phyloP scores from a whole-genome alignment of 2,329 filamentous ascomycete genomes.

The Pseudogymnoascus sp. region DNA sequence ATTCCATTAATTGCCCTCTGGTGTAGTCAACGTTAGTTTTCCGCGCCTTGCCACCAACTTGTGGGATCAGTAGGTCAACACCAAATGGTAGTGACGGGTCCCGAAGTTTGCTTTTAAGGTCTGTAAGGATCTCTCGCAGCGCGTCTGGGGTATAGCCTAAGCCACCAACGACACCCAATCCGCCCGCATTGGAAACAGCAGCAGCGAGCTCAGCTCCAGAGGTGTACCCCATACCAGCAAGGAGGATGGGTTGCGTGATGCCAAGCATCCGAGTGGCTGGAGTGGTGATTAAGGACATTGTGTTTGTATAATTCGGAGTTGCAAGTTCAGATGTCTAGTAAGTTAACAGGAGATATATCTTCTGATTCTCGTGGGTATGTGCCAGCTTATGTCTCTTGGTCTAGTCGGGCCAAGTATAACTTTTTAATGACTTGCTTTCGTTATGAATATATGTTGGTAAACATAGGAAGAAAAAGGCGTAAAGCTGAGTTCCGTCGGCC shows the following conservation, averaged over 20 bases:
- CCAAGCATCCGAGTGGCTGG: constrained; percentile 90
- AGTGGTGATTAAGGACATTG: constrained; percentile 77
- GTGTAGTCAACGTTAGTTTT: constrained; percentile 97
- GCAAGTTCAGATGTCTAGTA: neutral
- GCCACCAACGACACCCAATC: constrained; percentile 92
- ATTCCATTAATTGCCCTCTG: constrained; percentile 90
- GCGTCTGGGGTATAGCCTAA: constrained; percentile 95
- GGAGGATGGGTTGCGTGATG: constrained; percentile 92
- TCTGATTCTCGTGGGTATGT: neutral
- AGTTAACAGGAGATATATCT: neutral
- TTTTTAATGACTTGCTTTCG: neutral
- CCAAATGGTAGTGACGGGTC: constrained; percentile 95
- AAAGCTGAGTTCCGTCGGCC: neutral
- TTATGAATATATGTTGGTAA: neutral
- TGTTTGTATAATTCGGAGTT: neutral
- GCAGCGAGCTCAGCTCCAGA: constrained; percentile 93
- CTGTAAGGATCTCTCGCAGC: constrained; percentile 87
- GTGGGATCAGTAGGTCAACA: constrained; percentile 85
- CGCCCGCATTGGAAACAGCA: constrained; percentile 93
- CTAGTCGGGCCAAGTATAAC: neutral
- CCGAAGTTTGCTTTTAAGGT: constrained; percentile 74
- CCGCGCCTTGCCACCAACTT: constrained; percentile 86
- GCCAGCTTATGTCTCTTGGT: neutral
- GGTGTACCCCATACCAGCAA: constrained; percentile 98
- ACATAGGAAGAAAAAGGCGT: neutral